Percentiles rank a stretch among this genome's conserved stretches.
Evolutionary conservation across 495 filamentous ascomycete genomes (phyloP).

Genomic region (Penicillium herquei): DNA sequence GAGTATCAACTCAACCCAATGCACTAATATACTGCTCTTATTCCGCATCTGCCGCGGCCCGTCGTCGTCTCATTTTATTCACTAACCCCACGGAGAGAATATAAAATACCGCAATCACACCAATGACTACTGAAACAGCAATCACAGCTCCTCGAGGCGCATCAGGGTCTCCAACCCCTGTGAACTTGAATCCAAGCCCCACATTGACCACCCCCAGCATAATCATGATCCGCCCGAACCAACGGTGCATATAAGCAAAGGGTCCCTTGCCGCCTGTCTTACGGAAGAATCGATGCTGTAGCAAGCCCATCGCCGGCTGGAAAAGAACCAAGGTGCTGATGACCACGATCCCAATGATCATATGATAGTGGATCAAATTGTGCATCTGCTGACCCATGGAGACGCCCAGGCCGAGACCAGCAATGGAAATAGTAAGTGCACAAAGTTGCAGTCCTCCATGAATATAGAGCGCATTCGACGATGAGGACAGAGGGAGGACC

Average conservation of each 20-base stretch:
- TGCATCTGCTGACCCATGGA: slow-evolving; percentile 36
- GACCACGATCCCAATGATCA: slow-evolving; percentile 57
- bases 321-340: slow-evolving; percentile 56
- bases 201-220: slow-evolving; percentile 68
- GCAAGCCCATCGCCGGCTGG: slow-evolving; percentile 63
- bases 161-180: slow-evolving; percentile 7
- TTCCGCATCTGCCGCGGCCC: neutral
- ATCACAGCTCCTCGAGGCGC: slow-evolving; percentile 45
- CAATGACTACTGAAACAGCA: slow-evolving; percentile 60
- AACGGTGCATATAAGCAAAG: slow-evolving; percentile 63
- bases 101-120: slow-evolving; percentile 50
- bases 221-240: slow-evolving; percentile 66
- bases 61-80: neutral
- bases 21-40: too few relatives aligned
- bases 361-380: slow-evolving; percentile 30
- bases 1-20: too few relatives aligned
- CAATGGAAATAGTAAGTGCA: slow-evolving; percentile 52
- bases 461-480: slow-evolving; percentile 31
- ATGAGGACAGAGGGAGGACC: slow-evolving; percentile 40
- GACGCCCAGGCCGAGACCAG: slow-evolving; percentile 63
- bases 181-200: slow-evolving; percentile 62
- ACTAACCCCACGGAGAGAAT: slow-evolving; percentile 16
- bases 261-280: slow-evolving; percentile 48
- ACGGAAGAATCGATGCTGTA: slow-evolving; percentile 60
- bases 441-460: slow-evolving; percentile 62